phyloP scores from a whole-genome alignment of 164 flowering plant genomes.

The Kalanchoe fedtschenkoi region DNA sequence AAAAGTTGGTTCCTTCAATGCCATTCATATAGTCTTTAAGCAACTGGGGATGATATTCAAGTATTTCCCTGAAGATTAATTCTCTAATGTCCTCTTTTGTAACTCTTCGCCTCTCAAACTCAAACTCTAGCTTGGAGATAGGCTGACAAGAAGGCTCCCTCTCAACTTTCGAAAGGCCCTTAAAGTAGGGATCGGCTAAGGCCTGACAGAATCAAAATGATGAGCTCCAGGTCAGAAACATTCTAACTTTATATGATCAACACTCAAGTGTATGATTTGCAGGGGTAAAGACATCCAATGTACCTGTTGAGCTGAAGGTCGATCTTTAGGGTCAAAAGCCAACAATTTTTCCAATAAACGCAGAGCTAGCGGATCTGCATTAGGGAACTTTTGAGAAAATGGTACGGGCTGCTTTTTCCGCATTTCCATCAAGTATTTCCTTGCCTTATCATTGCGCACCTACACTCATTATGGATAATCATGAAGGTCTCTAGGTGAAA shows the following conservation, averaged over 20 bases:
- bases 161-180: constrained; percentile 55
- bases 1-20: constrained; percentile 34
- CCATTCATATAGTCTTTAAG: constrained; percentile 54
- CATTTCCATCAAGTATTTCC: constrained; percentile 54
- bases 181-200: constrained; percentile 56
- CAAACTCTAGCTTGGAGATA: constrained; percentile 58
- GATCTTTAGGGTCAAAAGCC: constrained; percentile 58
- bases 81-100: constrained; percentile 59
- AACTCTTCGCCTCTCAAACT: constrained; percentile 52
- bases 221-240: background rate
- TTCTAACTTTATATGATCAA: background rate
- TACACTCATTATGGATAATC: constrained; percentile 9
- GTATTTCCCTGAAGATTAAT: constrained; percentile 44
- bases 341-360: constrained; percentile 34
- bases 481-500: background rate
- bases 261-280: background rate
- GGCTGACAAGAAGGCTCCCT: constrained; percentile 63
- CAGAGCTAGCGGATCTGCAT: constrained; percentile 47
- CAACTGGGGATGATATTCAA: constrained; percentile 63
- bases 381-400: constrained; percentile 45
- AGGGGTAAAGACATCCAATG: too few relatives aligned
- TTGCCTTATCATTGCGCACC: constrained; percentile 68
- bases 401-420: constrained; percentile 41
- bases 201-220: constrained; percentile 23
- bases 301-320: constrained; percentile 60